Percentiles rank a stretch among this genome's conserved stretches.
These are phyloP conservation scores for Penicillium italicum DNA, from an alignment of 2,329 filamentous ascomycete genomes.

Conservation along the genomic window DNA sequence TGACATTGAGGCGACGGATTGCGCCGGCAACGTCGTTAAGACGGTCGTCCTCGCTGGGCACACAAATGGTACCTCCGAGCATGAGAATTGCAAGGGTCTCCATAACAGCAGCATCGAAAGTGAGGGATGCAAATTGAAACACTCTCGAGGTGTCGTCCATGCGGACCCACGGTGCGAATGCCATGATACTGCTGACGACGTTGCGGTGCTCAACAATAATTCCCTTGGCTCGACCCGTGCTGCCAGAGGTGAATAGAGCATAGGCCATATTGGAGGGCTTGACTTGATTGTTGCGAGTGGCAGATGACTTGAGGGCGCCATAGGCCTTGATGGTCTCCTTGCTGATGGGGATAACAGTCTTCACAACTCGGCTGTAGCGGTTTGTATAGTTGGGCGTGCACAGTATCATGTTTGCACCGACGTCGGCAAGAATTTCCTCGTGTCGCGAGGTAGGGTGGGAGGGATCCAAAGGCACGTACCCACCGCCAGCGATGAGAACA, in stretches of 20 bases:
- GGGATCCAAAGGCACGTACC: conserved; percentile 35
- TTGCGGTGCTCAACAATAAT: conserved; percentile 37
- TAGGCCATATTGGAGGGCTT: conserved; percentile 32
- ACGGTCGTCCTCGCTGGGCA: conserved; percentile 46
- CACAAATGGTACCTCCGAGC: conserved; percentile 48
- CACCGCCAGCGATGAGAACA: conserved; percentile 35
- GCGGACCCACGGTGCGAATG: conserved; percentile 27
- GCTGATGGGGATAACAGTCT: conserved; percentile 33
- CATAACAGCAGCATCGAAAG: conserved; percentile 45
- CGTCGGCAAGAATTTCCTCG: conserved; percentile 32
- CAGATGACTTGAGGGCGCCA: conserved; percentile 15
- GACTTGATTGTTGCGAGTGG: conserved; percentile 1
- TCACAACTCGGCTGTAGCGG: conserved; percentile 29
- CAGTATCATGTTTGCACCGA: conserved; percentile 32
- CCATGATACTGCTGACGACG: conserved; percentile 32
- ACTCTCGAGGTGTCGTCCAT: conserved; percentile 28
- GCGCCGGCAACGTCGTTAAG: conserved; percentile 48
- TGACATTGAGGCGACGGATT: conserved; percentile 51
- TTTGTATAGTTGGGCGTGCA: conserved; percentile 32
- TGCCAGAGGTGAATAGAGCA: conserved; percentile 38
- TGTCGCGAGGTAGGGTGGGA: conserved; percentile 35
- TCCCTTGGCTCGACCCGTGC: conserved; percentile 38
- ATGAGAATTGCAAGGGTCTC: conserved; percentile 39
- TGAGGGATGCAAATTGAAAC: conserved; percentile 47
- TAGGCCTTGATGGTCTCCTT: conserved; percentile 31